Percentiles rank a stretch among this genome's conserved stretches.
These are phyloP conservation scores for Pulveroboletus sp. DNA, from an alignment of 768 basidiomycete species.

Conservation along the genomic window DNA sequence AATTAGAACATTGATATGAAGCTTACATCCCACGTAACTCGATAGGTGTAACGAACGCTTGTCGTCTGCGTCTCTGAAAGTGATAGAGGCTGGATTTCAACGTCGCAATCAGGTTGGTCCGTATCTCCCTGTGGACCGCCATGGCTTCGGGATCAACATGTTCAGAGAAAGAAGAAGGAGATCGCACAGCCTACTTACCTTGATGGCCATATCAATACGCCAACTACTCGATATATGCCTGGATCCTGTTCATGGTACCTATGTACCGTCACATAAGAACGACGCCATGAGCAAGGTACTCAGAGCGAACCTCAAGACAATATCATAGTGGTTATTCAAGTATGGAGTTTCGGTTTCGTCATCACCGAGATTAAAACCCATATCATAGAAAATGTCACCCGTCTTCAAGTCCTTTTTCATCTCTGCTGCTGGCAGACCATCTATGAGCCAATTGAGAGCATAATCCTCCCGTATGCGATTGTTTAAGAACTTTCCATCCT, in stretches of 20 bases:
- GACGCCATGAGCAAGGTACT: background rate
- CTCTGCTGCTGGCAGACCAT: constrained; percentile 91
- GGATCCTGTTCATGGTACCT: constrained; percentile 79
- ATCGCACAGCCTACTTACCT: constrained; percentile 29
- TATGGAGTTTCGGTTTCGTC: constrained; percentile 64
- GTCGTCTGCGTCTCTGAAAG: constrained; percentile 59
- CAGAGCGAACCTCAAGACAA: constrained; percentile 58
- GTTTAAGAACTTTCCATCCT: constrained; percentile 87
- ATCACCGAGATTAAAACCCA: constrained; percentile 88
- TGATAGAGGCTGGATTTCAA: constrained; percentile 43
- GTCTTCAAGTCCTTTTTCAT: constrained; percentile 80
- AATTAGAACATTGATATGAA: background rate
- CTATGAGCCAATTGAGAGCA: constrained; percentile 90
- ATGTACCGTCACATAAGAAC: constrained; percentile 10
- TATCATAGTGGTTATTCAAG: constrained; percentile 91
- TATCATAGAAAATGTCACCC: constrained; percentile 86
- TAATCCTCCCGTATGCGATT: constrained; percentile 90
- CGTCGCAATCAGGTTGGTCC: constrained; percentile 48
- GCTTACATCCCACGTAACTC: constrained; percentile 80
- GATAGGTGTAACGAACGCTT: constrained; percentile 79
- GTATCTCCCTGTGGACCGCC: constrained; percentile 51
- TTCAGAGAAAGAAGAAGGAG: constrained; percentile 1
- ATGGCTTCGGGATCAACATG: constrained; percentile 38
- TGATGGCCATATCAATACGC: constrained; percentile 80
- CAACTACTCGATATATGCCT: constrained; percentile 80